These are phyloP conservation scores for Fremontodendron californicum DNA, from an alignment of 345 rosid genomes.

Conservation along the genomic window DNA sequence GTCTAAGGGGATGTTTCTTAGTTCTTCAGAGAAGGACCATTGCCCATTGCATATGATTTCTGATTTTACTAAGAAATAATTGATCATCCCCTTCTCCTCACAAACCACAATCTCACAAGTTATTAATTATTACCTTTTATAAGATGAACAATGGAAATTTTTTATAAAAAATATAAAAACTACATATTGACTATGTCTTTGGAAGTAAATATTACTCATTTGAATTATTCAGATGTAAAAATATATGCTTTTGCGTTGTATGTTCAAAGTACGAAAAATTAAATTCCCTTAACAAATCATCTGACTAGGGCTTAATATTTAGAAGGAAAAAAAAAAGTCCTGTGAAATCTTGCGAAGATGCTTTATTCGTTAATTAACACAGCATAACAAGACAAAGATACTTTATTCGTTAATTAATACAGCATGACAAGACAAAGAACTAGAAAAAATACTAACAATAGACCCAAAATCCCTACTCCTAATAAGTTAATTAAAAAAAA, in stretches of 20 bases:
- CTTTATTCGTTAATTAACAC: not conserved
- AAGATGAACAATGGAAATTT: too few species aligned
- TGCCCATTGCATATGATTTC: too few species aligned
- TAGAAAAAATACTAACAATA: too few species aligned
- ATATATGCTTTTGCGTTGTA: too few species aligned
- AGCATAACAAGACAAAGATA: not conserved
- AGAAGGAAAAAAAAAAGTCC: not conserved
- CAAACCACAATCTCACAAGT: too few species aligned
- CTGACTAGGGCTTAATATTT: not conserved
- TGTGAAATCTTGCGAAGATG: not conserved
- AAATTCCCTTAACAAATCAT: not conserved
- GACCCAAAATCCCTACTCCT: not conserved
- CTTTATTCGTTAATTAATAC: not conserved
- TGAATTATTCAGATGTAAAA: too few species aligned
- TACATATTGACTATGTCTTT: not conserved
- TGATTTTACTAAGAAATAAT: too few species aligned
- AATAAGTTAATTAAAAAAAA: not conserved
- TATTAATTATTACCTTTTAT: too few species aligned
- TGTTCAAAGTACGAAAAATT: not conserved
- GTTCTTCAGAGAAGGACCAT: too few species aligned
- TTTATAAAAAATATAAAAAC: not conserved
- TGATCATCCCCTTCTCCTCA: too few species aligned
- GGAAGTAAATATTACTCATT: not conserved
- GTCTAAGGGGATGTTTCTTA: too few species aligned
- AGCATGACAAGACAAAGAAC: not conserved